Conservation (phyloP, 2,329 filamentous ascomycete genomes). For the Aureobasidium sp. region DNA sequence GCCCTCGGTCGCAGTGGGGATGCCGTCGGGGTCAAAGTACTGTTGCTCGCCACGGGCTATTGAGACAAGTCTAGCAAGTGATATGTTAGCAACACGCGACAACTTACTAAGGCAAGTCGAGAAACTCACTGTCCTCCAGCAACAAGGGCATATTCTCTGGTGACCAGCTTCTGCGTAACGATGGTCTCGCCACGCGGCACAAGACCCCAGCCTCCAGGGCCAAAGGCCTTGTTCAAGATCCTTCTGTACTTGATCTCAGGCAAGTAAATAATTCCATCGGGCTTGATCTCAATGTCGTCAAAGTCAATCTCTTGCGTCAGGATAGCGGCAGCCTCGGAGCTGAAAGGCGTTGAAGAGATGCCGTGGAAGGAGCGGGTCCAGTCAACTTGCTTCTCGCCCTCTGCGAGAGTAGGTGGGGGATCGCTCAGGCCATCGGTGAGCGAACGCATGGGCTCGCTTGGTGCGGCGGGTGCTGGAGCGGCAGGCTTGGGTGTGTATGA, state of each 20-base stretch:
- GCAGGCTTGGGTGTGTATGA: not conserved
- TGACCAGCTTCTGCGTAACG: constrained; percentile 71
- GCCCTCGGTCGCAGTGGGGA: constrained; percentile 90
- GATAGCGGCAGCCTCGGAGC: constrained; percentile 58
- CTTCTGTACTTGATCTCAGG: constrained; percentile 97
- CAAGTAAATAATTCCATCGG: constrained; percentile 90
- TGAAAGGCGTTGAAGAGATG: constrained; percentile 62
- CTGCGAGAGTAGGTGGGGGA: constrained; percentile 40
- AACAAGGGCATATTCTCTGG: constrained; percentile 87
- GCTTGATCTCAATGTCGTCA: constrained; percentile 90
- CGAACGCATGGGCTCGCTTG: constrained; percentile 26
- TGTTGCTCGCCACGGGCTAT: constrained; percentile 91
- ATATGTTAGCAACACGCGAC: not conserved
- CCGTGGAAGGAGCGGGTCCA: constrained; percentile 82
- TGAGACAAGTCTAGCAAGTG: constrained; percentile 62
- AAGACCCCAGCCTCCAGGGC: constrained; percentile 90
- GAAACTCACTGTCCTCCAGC: constrained; percentile 69
- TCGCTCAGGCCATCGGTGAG: constrained; percentile 46
- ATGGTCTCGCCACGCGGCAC: constrained; percentile 80
- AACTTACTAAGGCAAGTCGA: not conserved
- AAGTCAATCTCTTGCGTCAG: constrained; percentile 59
- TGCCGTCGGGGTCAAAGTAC: constrained; percentile 82
- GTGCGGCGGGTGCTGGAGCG: constrained; percentile 13
- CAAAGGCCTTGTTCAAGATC: constrained; percentile 84
- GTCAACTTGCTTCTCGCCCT: constrained; percentile 53